Conservation (phyloP, 2,329 filamentous ascomycete species). For the Decorospora gaudefroyi region DNA sequence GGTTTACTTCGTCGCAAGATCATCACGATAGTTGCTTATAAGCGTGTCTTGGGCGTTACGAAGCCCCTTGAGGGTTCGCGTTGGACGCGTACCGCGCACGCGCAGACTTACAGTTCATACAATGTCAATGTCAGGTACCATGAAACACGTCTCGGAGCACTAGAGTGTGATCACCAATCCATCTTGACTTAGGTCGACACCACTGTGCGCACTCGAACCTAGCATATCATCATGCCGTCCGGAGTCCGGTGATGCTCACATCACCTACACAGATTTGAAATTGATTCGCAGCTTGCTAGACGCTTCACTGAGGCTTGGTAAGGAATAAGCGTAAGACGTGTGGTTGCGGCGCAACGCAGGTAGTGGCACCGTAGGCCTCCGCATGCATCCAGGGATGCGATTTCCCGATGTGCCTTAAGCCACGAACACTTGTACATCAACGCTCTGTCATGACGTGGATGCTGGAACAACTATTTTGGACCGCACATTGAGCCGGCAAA, state of each 20-base stretch:
- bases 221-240: no score
- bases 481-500: conserved; percentile 8
- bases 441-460: conserved; percentile 15
- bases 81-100: conserved; percentile 15
- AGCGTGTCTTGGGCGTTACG: conserved; percentile 10
- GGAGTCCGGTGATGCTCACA: no score
- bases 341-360: conserved; percentile 1
- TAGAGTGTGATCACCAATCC: conserved; percentile 1
- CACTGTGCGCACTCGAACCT: no score
- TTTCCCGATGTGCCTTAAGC: conserved; percentile 5
- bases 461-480: conserved; percentile 12
- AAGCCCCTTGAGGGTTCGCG: conserved; percentile 14
- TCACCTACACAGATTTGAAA: neutral
- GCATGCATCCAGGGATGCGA: conserved; percentile 2
- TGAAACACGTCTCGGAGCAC: conserved; percentile 10
- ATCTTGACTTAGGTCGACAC: conserved; percentile 4
- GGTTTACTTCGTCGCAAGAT: conserved; percentile 27
- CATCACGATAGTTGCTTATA: conserved; percentile 19
- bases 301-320: conserved; percentile 1
- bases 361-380: neutral
- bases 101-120: conserved; percentile 9
- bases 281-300: no score
- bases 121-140: conserved; percentile 6
- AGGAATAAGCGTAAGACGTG: neutral
- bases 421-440: conserved; percentile 14